Percentiles rank a stretch among this genome's conserved stretches.
phyloP scores from a whole-genome alignment of 2,329 filamentous ascomycete species.

The Cryphonectria naterciae region DNA sequence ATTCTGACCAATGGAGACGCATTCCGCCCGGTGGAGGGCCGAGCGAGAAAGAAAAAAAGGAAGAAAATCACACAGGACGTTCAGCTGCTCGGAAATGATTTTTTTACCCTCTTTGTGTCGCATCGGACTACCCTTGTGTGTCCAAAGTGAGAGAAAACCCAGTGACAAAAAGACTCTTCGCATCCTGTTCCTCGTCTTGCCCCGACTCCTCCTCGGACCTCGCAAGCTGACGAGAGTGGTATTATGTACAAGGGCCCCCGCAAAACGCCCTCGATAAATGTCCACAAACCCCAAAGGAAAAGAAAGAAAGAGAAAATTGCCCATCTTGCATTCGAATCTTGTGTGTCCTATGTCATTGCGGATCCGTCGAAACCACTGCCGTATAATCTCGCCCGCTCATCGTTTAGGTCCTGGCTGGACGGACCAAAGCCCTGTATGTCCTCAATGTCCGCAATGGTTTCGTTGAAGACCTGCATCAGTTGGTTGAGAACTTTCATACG shows the following conservation, averaged over 20 bases:
- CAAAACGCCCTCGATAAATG: neutral
- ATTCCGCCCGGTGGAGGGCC: neutral
- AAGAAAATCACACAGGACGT: neutral
- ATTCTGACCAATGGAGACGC: neutral
- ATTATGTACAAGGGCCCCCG: neutral
- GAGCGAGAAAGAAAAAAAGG: neutral
- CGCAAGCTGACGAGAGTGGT: neutral
- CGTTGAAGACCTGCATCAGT: slow-evolving; percentile 74
- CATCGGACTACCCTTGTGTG: neutral
- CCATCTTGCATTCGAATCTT: neutral
- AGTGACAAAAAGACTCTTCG: neutral
- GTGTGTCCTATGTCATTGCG: slow-evolving; percentile 3
- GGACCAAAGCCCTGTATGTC: slow-evolving; percentile 50
- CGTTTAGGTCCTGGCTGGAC: slow-evolving; percentile 45
- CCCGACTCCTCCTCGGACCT: neutral
- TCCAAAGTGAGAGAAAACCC: neutral
- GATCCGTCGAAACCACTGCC: neutral
- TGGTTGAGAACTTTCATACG: slow-evolving; percentile 65
- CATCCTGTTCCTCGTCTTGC: neutral
- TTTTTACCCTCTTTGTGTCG: neutral
- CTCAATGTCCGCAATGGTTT: slow-evolving; percentile 71
- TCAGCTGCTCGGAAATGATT: neutral
- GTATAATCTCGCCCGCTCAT: neutral
- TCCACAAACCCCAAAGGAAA: neutral
- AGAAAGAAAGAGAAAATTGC: no score